These are phyloP conservation scores for Penicillium sp. DNA, from an alignment of 2,329 filamentous ascomycete species.

Conservation along the genomic window DNA sequence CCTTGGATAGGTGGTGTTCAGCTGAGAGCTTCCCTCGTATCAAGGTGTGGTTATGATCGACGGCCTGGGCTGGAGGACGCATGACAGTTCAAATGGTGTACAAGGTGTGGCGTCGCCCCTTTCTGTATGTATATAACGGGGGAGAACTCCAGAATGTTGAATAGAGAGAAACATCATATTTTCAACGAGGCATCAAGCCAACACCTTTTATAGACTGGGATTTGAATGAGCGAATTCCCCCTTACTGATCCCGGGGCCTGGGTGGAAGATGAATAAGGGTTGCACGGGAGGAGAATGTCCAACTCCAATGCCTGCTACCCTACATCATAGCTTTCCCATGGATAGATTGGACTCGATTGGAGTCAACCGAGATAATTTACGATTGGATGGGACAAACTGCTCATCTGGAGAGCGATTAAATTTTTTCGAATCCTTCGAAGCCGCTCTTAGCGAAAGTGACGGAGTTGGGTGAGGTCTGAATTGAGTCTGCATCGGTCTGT, in stretches of 20 bases:
- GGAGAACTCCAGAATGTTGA: neutral
- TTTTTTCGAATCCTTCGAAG: neutral
- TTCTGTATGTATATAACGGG: neutral
- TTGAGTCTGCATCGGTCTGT: constrained; percentile 5
- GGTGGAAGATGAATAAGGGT: neutral
- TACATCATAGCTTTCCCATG: neutral
- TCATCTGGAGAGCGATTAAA: constrained; percentile 1
- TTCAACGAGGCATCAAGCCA: neutral
- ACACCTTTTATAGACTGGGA: neutral
- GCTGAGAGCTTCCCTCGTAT: constrained; percentile 8
- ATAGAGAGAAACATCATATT: neutral
- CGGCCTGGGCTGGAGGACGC: constrained; percentile 2
- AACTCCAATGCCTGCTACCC: neutral
- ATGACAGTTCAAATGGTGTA: constrained; percentile 2
- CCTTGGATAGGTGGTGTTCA: constrained; percentile 1
- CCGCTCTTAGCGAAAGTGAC: neutral
- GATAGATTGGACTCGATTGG: neutral
- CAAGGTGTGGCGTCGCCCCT: constrained; percentile 1
- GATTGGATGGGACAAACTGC: constrained; percentile 19
- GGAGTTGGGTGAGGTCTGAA: constrained; percentile 3
- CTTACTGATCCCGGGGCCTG: neutral
- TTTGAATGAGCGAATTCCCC: neutral
- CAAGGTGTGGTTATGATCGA: constrained; percentile 11
- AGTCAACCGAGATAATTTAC: neutral
- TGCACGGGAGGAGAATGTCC: neutral